These are phyloP conservation scores for Triticum turgidum DNA, from an alignment of 176 grass and related monocot genomes.

Conservation along the genomic window DNA sequence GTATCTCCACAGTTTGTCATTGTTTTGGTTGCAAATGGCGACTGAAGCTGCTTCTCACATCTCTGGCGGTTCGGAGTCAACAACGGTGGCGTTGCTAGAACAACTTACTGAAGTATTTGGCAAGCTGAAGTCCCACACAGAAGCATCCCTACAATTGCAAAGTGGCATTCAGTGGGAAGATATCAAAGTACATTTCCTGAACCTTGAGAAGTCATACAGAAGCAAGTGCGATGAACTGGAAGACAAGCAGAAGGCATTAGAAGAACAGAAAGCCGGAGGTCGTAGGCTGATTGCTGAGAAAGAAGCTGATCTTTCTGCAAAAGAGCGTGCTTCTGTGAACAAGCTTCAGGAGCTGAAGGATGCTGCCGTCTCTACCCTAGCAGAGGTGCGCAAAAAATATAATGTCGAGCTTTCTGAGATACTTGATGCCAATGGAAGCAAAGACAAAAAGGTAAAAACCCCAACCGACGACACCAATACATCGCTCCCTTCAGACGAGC, in stretches of 20 bases:
- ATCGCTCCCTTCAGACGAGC: conserved; percentile 60
- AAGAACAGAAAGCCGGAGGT: conserved; percentile 57
- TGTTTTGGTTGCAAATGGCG: conserved; percentile 42
- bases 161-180: conserved; percentile 64
- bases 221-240: conserved; percentile 74
- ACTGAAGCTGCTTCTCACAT: conserved; percentile 34
- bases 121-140: conserved; percentile 69
- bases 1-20: conserved; percentile 18
- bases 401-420: conserved; percentile 73
- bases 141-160: conserved; percentile 46
- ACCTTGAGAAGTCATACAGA: conserved; percentile 65
- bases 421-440: conserved; percentile 65
- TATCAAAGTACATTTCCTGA: conserved; percentile 62
- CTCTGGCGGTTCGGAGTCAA: conserved; percentile 37
- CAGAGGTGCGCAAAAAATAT: conserved; percentile 72
- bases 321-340: conserved; percentile 59
- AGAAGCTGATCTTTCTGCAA: conserved; percentile 62
- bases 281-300: conserved; percentile 61
- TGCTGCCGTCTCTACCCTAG: conserved; percentile 58
- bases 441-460: conserved; percentile 71
- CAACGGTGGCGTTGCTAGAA: conserved; percentile 50
- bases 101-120: conserved; percentile 69
- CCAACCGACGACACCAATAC: conserved; percentile 56
- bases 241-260: conserved; percentile 55
- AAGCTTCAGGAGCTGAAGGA: conserved; percentile 79